Evolutionary conservation across 2,329 filamentous ascomycete species (phyloP).

Genomic region (Monosporascus ibericus): DNA sequence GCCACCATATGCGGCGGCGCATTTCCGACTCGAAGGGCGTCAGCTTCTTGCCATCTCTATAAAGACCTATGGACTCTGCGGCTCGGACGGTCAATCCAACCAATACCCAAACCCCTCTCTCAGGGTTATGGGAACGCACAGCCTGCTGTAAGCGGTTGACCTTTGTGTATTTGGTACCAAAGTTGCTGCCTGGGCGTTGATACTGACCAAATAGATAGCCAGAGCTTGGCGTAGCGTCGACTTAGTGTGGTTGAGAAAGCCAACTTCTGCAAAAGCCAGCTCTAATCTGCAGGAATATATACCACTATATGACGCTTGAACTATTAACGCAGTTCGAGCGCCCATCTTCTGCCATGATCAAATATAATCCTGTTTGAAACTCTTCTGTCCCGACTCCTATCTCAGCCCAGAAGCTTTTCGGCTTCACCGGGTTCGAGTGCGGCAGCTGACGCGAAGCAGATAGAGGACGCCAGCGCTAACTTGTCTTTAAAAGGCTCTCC

Average conservation of each 20-base stretch:
- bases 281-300: too few relatives aligned
- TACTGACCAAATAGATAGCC: neutral
- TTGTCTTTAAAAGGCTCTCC: slow-evolving; percentile 13
- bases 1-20: slow-evolving; percentile 24
- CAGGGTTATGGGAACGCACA: slow-evolving; percentile 1
- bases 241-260: neutral
- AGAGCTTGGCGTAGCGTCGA: neutral
- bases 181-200: neutral
- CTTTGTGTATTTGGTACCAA: neutral
- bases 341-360: too few relatives aligned
- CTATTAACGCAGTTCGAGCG: too few relatives aligned
- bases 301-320: too few relatives aligned
- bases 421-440: neutral
- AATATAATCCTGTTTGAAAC: neutral
- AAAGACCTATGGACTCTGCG: slow-evolving; percentile 21
- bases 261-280: neutral
- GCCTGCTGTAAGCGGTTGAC: neutral
- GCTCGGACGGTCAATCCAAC: slow-evolving; percentile 20
- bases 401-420: neutral
- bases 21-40: slow-evolving; percentile 22
- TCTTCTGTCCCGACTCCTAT: neutral
- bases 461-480: slow-evolving; percentile 5
- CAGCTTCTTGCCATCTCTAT: slow-evolving; percentile 20
- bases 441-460: neutral
- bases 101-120: slow-evolving; percentile 11